A percentile compares a stretch with the other conserved stretches of the same genome.
These are phyloP conservation scores for Pythium periplocum DNA, from an alignment of 352 stramenopile species.

Conservation along the genomic window DNA sequence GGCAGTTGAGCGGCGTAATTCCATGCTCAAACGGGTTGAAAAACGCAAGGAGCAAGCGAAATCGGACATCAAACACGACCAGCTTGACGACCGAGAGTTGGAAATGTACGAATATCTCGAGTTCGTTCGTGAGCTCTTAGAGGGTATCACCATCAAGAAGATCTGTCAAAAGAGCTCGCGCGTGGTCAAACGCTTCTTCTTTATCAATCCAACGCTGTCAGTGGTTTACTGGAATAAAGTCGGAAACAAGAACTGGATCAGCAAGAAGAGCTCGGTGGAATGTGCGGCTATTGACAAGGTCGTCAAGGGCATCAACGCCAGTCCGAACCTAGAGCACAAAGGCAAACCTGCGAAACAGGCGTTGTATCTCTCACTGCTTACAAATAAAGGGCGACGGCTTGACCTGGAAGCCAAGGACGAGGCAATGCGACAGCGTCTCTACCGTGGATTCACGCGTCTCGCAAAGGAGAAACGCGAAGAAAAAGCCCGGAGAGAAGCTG, in stretches of 20 bases:
- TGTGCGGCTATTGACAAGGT: slow-evolving; percentile 38
- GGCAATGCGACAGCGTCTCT: slow-evolving; percentile 34
- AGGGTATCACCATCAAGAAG: slow-evolving; percentile 57
- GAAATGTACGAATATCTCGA: slow-evolving; percentile 68
- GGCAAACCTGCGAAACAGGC: slow-evolving; percentile 22
- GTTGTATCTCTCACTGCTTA: slow-evolving; percentile 43
- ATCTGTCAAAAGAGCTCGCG: slow-evolving; percentile 55
- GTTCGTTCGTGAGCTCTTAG: slow-evolving; percentile 57
- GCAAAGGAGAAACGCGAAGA: slow-evolving; percentile 35
- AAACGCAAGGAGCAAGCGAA: slow-evolving; percentile 37
- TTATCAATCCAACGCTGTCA: slow-evolving; percentile 40
- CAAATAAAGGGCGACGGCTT: slow-evolving; percentile 39
- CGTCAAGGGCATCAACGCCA: slow-evolving; percentile 37
- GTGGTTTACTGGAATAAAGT: slow-evolving; percentile 53
- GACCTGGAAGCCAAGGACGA: slow-evolving; percentile 51
- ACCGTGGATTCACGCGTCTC: slow-evolving; percentile 44
- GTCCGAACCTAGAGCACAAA: slow-evolving; percentile 20
- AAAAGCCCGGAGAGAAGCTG: slow-evolving; percentile 19
- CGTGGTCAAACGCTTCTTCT: slow-evolving; percentile 57
- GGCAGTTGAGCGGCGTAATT: slow-evolving; percentile 30
- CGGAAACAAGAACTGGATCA: slow-evolving; percentile 34
- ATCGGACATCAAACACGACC: slow-evolving; percentile 63
- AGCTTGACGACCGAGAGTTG: slow-evolving; percentile 53
- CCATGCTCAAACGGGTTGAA: slow-evolving; percentile 39
- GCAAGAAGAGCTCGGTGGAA: slow-evolving; percentile 45